Base-by-base conservation (phyloP, 805 yeast genomes). In the Metschnikowia baotianmanensis region DNA sequence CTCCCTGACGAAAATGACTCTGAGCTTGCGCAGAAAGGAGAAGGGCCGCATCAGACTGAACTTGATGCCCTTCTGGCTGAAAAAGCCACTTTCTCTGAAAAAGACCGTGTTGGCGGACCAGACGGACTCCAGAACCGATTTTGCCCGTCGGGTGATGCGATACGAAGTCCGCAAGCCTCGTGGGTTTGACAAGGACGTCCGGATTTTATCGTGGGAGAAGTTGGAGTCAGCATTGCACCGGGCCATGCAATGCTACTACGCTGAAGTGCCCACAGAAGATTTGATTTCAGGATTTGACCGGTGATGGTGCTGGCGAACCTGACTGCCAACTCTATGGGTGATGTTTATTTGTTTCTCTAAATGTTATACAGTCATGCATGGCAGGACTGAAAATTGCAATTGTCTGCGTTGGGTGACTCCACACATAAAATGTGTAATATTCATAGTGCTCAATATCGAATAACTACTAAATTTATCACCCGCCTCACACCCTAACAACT, bases 21-120 rank as follows among this genome's bases (percentile, higher is more conserved):
- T 77, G 5, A 67, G 66, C 6, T 81, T 75, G 40, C 71, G 78
- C 46, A 71, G 86, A 45, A 70, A 76, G 44, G 86, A 80, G 54
- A 57, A 84, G 34, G 86, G 86, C n/a, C 63, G 86, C 42, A 76
- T 81, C 31, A 65, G 86, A 59, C 76, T 82, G 33, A 80, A 81
- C 51, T 63, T 81, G 60, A 82, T 80, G 40, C 83, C 83, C 5
- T 80, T 78, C 55, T 81, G 86, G 86, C 72, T 77, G 19, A 76
- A 74, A 56, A 77, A 68, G 49, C 81, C 84, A 16, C 72, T 79
- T 35, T 67, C 76, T 31, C 72, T 82, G 4, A 56, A 65, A 32
- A 55, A 58, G 59, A 65, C 65, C 41, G 68, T 35, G 15, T 34
- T 32, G 22, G 40, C 35, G 9, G 46, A 43, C 6, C 31, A 19